Evolutionary conservation across 2,329 filamentous ascomycete species (phyloP), one percentile per base, ranked within the genome.

Genomic region (Aspergillus neotritici): DNA sequence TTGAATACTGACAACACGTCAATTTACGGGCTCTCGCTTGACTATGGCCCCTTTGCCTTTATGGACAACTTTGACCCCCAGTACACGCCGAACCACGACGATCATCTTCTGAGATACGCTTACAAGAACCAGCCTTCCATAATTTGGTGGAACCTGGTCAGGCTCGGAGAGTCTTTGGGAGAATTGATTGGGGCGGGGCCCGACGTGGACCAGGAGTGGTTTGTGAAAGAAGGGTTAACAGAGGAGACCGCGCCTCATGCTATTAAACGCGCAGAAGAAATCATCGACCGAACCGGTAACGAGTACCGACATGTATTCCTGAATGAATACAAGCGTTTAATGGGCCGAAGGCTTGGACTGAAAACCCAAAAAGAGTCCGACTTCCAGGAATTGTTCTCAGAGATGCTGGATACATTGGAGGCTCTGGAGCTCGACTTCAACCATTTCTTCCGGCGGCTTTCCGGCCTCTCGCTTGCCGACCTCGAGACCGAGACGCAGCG

Each of bases 1-100:
- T 74, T 98, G 45, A 98, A 98, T 67, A 97, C 93, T 0, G 93
- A 98, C 63, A 98, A 98, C 64, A 98, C 93, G 0, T 95, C 89
- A 0, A 78, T 98, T 39, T 83, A 83, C 43, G 93, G 93, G 0
- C 71, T 98, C 0, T 91, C 85, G 5, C 84, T 98, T 50, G 93
- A 98, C 67, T 98, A 90, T 61, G 93, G 93, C 0, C 93, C 93
- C 0, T 98, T 98, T 58, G 93, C 93, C 4, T 98, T 98, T 66
- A 84, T 98, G 73, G 93, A 98, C 64, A 89, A 90, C 60, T 98
- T 97, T 59, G 91, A 98, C 58, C 91, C 91, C 0, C 74, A 77
- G 12, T 98, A 97, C 65, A 98, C 93, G 0, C 93, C 93, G 1
- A 98, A 98, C 61, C 93, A 98, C 63, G 93, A 98, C 65, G 93